Conservation (phyloP, 345 rosid species). For the Camelina sativa region DNA sequence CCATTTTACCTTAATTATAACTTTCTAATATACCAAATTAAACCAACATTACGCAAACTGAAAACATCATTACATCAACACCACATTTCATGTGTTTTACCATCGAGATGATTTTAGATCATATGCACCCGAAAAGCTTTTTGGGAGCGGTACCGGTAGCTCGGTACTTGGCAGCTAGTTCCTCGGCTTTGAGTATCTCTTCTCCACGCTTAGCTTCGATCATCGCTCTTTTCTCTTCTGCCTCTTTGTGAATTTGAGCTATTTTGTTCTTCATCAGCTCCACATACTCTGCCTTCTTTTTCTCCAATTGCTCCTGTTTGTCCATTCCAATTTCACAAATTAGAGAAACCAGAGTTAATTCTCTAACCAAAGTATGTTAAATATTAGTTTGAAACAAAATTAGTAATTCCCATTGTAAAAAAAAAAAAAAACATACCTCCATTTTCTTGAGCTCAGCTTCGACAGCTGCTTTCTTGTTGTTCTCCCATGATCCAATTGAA, state of each 20-base stretch:
- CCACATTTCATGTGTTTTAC: not conserved
- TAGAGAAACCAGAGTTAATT: not conserved
- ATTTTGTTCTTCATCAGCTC: slow-evolving; percentile 47
- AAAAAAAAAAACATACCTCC: slow-evolving; percentile 23
- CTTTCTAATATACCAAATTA: slow-evolving; percentile 9
- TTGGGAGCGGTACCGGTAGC: slow-evolving; percentile 42
- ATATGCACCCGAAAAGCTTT: slow-evolving; percentile 42
- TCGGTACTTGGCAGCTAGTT: slow-evolving; percentile 46
- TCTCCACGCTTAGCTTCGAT: slow-evolving; percentile 46
- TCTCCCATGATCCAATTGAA: slow-evolving; percentile 49
- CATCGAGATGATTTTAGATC: not conserved
- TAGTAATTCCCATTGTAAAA: not conserved
- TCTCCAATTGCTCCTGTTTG: slow-evolving; percentile 41
- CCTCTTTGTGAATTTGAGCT: slow-evolving; percentile 44
- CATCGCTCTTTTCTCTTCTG: slow-evolving; percentile 48
- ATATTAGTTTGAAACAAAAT: not conserved
- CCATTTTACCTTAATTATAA: not conserved
- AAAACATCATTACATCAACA: slow-evolving; percentile 10
- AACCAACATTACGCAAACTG: slow-evolving; percentile 15
- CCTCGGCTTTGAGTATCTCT: slow-evolving; percentile 41
- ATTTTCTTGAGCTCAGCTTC: slow-evolving; percentile 51
- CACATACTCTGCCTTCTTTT: slow-evolving; percentile 42
- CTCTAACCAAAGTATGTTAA: not conserved
- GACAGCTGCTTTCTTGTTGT: slow-evolving; percentile 42
- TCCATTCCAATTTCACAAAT: not conserved